Evolutionary conservation across 352 stramenopile genomes (phyloP), one percentile per base, ranked within the genome.

Genomic region (Phytophthora nicotianae): DNA sequence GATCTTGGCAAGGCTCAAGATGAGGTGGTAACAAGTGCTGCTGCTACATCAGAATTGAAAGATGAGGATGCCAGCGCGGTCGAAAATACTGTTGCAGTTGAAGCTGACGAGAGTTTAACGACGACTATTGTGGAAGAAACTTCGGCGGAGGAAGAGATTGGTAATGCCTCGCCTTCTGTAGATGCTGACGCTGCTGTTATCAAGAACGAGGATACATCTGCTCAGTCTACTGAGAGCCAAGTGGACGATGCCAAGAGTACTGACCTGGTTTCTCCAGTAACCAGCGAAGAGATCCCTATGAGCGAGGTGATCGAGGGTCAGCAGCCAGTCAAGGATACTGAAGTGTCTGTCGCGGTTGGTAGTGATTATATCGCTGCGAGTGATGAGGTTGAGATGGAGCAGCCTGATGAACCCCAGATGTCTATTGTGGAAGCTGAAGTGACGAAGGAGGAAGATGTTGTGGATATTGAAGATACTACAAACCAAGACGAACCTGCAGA

Each of bases 131-230:
- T 53, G 26, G 49, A 53, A 20, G n/a, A n/a, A n/a, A n/a, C 9
- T 3, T 5, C 19, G 4, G 37, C 13, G 17, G 17, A 21, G 10
- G 26, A 46, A 32, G 20, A 29, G 20, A 57, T 4, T 24, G 21
- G 26, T 20, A 29, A 29, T 29, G 27, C 32, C 21, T 50, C 26
- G 27, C 4, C 23, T 23, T 42, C 16, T 32, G 10, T 26, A 23
- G 26, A 21, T 50, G 29, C n/a, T 57, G 55, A 46, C 14, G 21
- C 17, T 40, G 26, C n/a, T 11, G 5, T 45, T 42, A 27, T 42
- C 24, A 50, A n/a, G 21, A 59, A 38, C n/a, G 59, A 62, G n/a
- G 29, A 45, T 2, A 52, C 17, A 6, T 14, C 27, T 56, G 10
- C 47, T 56, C 33, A 17, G 8, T 16, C 19, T 42, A 33, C 29